phyloP scores from a whole-genome alignment of 164 flowering plant species.

The Magnolia changhungtana region DNA sequence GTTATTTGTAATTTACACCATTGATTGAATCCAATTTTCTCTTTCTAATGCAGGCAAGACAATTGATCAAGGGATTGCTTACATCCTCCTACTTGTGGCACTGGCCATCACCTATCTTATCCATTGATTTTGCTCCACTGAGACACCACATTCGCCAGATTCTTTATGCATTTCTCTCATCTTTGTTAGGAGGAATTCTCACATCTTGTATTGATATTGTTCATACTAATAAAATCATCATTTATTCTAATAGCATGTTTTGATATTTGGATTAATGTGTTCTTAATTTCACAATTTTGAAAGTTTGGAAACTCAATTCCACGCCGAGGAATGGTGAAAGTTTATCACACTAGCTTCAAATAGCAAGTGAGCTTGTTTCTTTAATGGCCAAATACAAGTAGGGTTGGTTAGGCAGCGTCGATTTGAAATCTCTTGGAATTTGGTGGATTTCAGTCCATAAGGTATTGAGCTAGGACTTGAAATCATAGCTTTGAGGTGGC shows the following conservation, averaged over 20 bases:
- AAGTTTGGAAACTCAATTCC: neutral
- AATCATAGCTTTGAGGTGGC: too few relatives aligned
- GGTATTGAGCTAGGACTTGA: too few relatives aligned
- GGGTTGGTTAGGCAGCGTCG: too few relatives aligned
- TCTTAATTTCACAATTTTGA: too few relatives aligned
- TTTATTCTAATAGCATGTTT: too few relatives aligned
- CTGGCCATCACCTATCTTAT: slow-evolving; percentile 53
- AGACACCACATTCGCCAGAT: neutral
- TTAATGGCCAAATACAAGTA: too few relatives aligned
- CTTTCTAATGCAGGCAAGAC: slow-evolving; percentile 30
- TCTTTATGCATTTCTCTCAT: neutral
- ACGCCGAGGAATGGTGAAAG: neutral
- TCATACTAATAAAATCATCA: neutral
- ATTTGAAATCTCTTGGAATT: too few relatives aligned
- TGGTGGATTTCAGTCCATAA: too few relatives aligned
- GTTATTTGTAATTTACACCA: neutral
- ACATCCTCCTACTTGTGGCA: slow-evolving; percentile 46
- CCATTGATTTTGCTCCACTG: slow-evolving; percentile 30
- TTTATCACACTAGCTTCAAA: too few relatives aligned
- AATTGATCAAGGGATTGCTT: slow-evolving; percentile 67
- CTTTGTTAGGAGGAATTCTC: neutral
- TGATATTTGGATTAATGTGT: neutral
- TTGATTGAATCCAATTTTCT: neutral
- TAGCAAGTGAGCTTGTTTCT: too few relatives aligned
- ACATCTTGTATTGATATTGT: neutral